Evolutionary conservation across 257 asterid genomes (phyloP), one percentile per base, ranked within the genome.

Genomic region (Solanum boliviense): DNA sequence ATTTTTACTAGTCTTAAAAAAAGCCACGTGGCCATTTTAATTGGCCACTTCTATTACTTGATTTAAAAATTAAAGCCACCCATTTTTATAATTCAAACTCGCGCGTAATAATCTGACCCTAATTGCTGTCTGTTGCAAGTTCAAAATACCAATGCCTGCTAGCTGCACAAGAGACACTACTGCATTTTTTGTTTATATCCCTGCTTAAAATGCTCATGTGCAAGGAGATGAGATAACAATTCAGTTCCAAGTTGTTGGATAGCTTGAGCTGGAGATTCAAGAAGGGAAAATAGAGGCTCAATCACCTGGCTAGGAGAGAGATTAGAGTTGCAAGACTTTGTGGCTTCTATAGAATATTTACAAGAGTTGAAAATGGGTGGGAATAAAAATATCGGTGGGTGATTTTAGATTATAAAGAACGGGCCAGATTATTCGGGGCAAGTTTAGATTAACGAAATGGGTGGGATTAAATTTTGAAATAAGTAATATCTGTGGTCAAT

Each of bases 271-370:
- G 96, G 95, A 88, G 98, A 96, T 86, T 94, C 97, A 81, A 94
- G 91, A 91, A 93, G 93, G 11, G 93, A 88, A 83, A 93, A 92
- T 86, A 96, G 88, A 76, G 96, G 98, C 91, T 93, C 95, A 20
- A 95, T 92, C 84, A 95, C 93, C 92, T 95, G 94, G 91, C 94
- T 93, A 38, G 98, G 95, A 88, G 95, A 83, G 86, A 94, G 92
- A 90, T 91, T 91, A 94, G 89, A 89, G 93, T 88, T 35, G 92
- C 91, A 74, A 95, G 94, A 89, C 95, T 90, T 76, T 94, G 95
- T 56, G 99, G 98, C 89, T 95, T 96, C 93, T 96, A 98, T 87
- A 96, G 89, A 86, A 96, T 90, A 90, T 96, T 96, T 83, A 95
- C 94, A 74, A 96, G 98, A 58, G 98, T 95, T 62, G 11, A 62